Evolutionary conservation across 2,329 filamentous ascomycete species (phyloP).

Genomic region (Rhynchosporium secalis): DNA sequence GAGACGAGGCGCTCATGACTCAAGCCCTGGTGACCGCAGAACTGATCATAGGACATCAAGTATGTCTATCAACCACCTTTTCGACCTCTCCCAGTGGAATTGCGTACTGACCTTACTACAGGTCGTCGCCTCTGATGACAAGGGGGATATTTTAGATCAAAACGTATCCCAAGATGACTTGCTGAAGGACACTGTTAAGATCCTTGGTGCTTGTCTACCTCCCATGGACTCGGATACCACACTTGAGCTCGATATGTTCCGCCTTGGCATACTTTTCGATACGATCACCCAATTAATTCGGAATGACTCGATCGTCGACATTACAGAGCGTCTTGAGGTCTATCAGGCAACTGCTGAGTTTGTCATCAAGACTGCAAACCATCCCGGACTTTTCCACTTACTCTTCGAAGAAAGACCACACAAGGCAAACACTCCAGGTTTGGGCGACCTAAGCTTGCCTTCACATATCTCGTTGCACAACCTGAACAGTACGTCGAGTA

Average conservation of each 20-base stretch:
- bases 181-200: conserved; percentile 24
- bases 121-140: not conserved
- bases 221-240: conserved; percentile 4
- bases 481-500: not conserved
- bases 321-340: conserved; percentile 22
- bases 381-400: conserved; percentile 20
- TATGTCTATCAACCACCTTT: not conserved
- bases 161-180: conserved; percentile 19
- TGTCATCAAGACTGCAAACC: conserved; percentile 14
- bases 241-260: conserved; percentile 20
- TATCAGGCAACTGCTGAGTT: conserved; percentile 24
- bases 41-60: not conserved
- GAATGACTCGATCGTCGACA: conserved; percentile 30
- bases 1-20: not conserved
- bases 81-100: not conserved
- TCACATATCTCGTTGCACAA: not conserved
- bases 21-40: not conserved
- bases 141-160: conserved; percentile 13
- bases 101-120: not conserved
- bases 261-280: conserved; percentile 26
- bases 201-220: conserved; percentile 23
- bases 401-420: conserved; percentile 23
- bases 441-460: not conserved
- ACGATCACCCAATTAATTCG: conserved; percentile 24
- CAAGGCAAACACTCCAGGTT: conserved; percentile 21